A percentile compares a stretch with the other conserved stretches of the same genome.
phyloP scores from a whole-genome alignment of 345 rosid species.

The Rhodomyrtus tomentosa region DNA sequence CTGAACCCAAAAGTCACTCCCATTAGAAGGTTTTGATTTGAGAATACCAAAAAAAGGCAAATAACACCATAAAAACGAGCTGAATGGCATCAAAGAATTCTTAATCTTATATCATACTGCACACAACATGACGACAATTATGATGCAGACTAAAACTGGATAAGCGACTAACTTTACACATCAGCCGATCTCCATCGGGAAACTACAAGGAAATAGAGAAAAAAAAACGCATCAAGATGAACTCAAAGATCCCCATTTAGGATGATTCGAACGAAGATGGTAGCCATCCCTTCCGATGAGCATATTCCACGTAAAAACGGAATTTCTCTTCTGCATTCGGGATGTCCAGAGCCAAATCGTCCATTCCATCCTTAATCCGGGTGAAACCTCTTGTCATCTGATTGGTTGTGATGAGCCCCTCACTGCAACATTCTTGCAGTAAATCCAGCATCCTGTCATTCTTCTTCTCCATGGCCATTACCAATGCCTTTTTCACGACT shows the following conservation, averaged over 20 bases:
- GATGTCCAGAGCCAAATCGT: slow-evolving; percentile 92
- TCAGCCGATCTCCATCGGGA: slow-evolving; percentile 10
- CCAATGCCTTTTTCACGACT: slow-evolving; percentile 97
- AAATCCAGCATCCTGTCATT: slow-evolving; percentile 77
- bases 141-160: slow-evolving; percentile 12
- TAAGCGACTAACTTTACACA: slow-evolving; percentile 30
- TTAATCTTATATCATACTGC: slow-evolving; percentile 6
- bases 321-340: slow-evolving; percentile 91
- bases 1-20: neutral
- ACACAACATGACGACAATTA: neutral
- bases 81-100: neutral
- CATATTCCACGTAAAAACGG: slow-evolving; percentile 46
- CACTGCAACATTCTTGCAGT: slow-evolving; percentile 71
- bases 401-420: slow-evolving; percentile 84
- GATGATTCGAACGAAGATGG: slow-evolving; percentile 32
- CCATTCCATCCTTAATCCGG: slow-evolving; percentile 78
- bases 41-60: neutral
- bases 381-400: slow-evolving; percentile 93
- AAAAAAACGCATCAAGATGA: slow-evolving; percentile 15
- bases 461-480: slow-evolving; percentile 99
- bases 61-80: neutral
- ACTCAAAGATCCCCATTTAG: slow-evolving; percentile 26
- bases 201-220: neutral
- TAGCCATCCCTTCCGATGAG: slow-evolving; percentile 81
- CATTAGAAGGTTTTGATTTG: no score